A percentile compares a stretch with the other conserved stretches of the same genome.
phyloP scores from a whole-genome alignment of 2,329 filamentous ascomycete species.

The Xylariaceae sp. region DNA sequence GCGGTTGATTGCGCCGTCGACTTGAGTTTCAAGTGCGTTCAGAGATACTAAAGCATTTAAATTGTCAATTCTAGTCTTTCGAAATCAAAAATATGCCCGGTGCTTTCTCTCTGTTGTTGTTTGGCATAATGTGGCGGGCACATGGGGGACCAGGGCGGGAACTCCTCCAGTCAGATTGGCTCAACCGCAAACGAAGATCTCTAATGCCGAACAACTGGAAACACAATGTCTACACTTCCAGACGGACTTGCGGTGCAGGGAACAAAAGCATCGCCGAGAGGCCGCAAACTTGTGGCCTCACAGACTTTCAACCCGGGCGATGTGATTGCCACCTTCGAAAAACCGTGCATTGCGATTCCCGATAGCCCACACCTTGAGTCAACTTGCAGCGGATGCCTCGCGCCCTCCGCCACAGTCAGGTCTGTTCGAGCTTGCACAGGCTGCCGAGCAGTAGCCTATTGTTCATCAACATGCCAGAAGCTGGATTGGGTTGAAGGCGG shows the following conservation, averaged over 20 bases:
- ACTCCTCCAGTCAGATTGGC: no score
- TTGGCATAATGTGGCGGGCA: no score
- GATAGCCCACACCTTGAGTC: constrained; percentile 39
- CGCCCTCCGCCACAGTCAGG: not conserved
- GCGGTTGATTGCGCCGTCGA: no score
- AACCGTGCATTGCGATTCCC: constrained; percentile 47
- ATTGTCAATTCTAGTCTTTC: no score
- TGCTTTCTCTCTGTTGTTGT: no score
- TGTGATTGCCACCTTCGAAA: constrained; percentile 43
- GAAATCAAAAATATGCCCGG: no score
- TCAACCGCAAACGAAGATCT: not conserved
- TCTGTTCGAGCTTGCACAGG: constrained; percentile 45
- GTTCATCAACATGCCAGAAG: constrained; percentile 51
- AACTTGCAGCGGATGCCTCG: constrained; percentile 52
- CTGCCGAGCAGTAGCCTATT: constrained; percentile 56
- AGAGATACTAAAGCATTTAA: no score
- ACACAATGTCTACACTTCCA: constrained; percentile 6
- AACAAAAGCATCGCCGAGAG: constrained; percentile 25
- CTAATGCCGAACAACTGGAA: not conserved
- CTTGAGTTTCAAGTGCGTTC: no score
- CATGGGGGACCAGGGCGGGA: no score
- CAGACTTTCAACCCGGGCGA: constrained; percentile 43
- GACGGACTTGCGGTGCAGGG: constrained; percentile 10
- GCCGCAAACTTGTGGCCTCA: constrained; percentile 47
- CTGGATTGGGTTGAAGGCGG: constrained; percentile 47